Conservation (phyloP, 257 asterid species). For the Solanum megistacrolobum region DNA sequence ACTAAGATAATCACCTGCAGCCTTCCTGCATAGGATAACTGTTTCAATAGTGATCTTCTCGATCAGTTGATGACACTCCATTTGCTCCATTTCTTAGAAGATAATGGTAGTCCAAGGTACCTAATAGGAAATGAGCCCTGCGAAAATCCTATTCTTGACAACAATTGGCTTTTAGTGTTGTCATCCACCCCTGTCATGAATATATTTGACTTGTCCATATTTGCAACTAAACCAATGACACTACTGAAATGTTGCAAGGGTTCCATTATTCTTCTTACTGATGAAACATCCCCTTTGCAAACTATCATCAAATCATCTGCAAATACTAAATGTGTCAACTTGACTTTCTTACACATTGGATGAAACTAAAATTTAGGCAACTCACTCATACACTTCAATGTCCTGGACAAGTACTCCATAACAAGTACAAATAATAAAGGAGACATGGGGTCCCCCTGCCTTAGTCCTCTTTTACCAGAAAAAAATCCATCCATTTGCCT, state of each 20-base stretch:
- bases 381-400: neutral
- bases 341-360: neutral
- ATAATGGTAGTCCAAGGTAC: neutral
- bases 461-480: neutral
- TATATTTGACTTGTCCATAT: neutral
- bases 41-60: neutral
- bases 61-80: neutral
- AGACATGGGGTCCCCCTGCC: neutral
- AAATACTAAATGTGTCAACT: neutral
- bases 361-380: neutral
- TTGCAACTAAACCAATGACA: neutral
- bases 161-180: neutral
- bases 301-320: neutral
- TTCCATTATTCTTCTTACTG: neutral
- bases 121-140: neutral
- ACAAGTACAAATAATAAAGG: too few relatives aligned
- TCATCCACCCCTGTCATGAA: neutral
- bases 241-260: neutral
- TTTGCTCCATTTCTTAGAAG: neutral
- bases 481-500: neutral
- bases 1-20: neutral
- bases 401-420: neutral
- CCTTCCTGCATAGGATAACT: neutral
- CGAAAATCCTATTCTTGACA: neutral
- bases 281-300: neutral